Base-by-base conservation (phyloP, 2,329 filamentous ascomycete genomes). In the Aspergillus sp. region DNA sequence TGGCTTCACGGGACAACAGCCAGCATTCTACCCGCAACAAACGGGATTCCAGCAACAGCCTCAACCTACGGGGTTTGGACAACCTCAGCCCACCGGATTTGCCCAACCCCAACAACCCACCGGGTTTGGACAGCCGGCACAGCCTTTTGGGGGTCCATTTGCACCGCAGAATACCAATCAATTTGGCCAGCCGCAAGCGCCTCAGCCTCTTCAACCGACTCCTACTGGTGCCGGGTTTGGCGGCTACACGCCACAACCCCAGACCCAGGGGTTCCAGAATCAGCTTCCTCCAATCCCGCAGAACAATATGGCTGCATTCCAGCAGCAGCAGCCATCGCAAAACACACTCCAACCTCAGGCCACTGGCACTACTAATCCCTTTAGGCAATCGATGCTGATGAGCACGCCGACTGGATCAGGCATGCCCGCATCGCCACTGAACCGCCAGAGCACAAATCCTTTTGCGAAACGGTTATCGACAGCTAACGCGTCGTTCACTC, bases 361-460 rank as follows among this genome's bases (percentile, higher is more conserved):
- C 21, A 96, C 92, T 7, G 99, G 99, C 71, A 86, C 80, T 21
- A 96, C 92, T 7, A 99, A 99, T 71, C 95, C 95, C 0, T 99
- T 99, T 84, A 85, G 95, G 43, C 89, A 92, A 70, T 97, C 93
- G 1, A 93, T 93, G 87, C 80, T 96, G 77, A 47, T 70, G 49
- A 66, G 60, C 69, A 77, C 68, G 60, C 75, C 77, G 19, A 85
- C 85, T 7, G 83, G 83, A 52, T 73, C 79, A 58, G 70, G 79
- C 60, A 73, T 79, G 31, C 70, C 80, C n/a, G 71, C 78, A 61
- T 70, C 76, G 57, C 70, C 80, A 46, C 67, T 82, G 48, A 75
- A 76, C 53, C 85, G 86, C 33, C 88, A 90, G 68, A 88, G 89
- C 31, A 96, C 91, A 3, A 96, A 96, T 67, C 92, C 92, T 0